phyloP scores from a whole-genome alignment of 208 protist species.

The Crithidia sp. region DNA sequence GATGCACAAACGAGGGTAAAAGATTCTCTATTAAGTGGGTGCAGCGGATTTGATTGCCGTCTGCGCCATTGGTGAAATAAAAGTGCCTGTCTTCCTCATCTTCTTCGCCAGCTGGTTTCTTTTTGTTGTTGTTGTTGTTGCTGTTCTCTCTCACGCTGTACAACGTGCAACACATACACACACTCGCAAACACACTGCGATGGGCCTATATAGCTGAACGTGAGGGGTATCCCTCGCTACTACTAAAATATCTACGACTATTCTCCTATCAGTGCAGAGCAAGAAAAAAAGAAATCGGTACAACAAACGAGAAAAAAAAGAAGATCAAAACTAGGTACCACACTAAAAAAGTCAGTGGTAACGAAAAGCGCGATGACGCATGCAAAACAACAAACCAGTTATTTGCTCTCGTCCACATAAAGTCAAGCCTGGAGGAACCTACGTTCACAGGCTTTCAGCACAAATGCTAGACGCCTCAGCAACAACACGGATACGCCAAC shows the following conservation, averaged over 20 bases:
- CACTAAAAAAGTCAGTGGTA: background rate
- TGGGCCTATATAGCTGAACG: background rate
- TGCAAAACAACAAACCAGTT: background rate
- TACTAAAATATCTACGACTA: conserved; percentile 12
- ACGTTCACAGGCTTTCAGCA: too few relatives aligned
- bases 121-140: background rate
- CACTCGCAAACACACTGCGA: too few relatives aligned
- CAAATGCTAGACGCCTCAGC: too few relatives aligned
- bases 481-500: background rate
- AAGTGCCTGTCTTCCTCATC: background rate
- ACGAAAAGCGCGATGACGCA: background rate
- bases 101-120: background rate
- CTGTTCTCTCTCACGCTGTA: conserved; percentile 1
- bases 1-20: too few relatives aligned
- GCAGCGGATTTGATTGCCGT: too few relatives aligned
- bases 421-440: too few relatives aligned
- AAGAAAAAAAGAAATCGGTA: conserved; percentile 31
- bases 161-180: background rate
- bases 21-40: too few relatives aligned
- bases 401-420: background rate
- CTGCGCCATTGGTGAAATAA: too few relatives aligned
- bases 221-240: background rate
- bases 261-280: background rate
- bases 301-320: conserved; percentile 25
- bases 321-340: background rate